Base-by-base conservation (phyloP, 768 basidiomycete species). In the Lepiota subincarnata region DNA sequence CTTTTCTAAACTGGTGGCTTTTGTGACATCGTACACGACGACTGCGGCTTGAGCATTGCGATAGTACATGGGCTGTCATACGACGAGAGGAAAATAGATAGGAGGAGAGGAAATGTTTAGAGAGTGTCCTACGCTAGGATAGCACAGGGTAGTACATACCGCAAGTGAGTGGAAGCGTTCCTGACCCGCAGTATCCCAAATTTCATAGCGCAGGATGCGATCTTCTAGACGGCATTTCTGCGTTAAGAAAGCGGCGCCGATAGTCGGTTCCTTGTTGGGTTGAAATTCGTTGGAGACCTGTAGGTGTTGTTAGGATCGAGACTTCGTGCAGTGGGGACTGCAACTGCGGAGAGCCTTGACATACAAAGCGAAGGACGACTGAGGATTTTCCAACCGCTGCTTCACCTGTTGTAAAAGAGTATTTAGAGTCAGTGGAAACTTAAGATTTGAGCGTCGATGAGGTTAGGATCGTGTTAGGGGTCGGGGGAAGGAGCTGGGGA, bases 351-450 rank as follows among this genome's bases (percentile, higher is more conserved):
- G 44, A 20, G 38, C 75, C 43, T 48, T 41, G 34, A 59, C 89
- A 61, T 69, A 97, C 94, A 70, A 99, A 99, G 69, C 96, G 86
- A 55, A 98, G 81, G 42, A 98, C 96, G 50, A 99, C 86, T n/a
- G 93, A 97, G 8, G 95, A 97, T 79, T 99, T 99, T 57, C 96
- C 96, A 41, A 99, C 96, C 50, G 96, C 96, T 56, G 96, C 95
- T 77, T 99, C 96, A 62, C 96, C 95, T 98, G 62, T 40, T 98
- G 62, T 40, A 37, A 31, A 19, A 55, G 24, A 13, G 48, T 24
- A 57, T 50, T 63, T 52, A 60, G 55, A 54, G 45, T 45, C 57
- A 52, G 36, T 42, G 51, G 55, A 28, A 44, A 28, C 36, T 44
- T 16, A 24, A 50, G 53, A 45, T 47, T 49, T 18, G 55, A 20